phyloP scores from a whole-genome alignment of 306 rosid species.

The Mimosa pudica region DNA sequence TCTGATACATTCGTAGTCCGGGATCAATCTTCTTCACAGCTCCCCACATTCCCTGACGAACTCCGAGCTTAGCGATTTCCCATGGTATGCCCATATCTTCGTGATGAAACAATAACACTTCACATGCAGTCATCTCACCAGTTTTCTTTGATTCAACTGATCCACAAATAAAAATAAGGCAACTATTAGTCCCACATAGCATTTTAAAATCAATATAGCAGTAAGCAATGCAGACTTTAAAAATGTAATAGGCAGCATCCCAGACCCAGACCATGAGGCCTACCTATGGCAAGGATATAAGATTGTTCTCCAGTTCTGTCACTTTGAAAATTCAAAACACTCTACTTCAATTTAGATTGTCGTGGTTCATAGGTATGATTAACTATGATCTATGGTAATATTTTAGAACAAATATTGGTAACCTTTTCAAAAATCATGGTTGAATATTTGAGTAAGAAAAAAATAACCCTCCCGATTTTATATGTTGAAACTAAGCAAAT shows the following conservation, averaged over 20 bases:
- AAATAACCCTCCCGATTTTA: too few species aligned
- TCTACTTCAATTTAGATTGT: background rate
- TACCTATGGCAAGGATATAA: background rate
- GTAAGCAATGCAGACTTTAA: constrained; percentile 1
- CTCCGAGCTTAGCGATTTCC: constrained; percentile 96
- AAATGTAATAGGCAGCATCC: background rate
- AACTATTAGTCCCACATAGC: constrained; percentile 27
- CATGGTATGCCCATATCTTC: constrained; percentile 99
- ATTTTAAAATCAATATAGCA: constrained; percentile 25
- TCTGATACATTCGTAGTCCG: constrained; percentile 67
- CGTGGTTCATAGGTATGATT: background rate
- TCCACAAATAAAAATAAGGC: constrained; percentile 34
- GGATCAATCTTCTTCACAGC: constrained; percentile 91
- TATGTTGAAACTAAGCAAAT: too few species aligned
- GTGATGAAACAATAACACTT: constrained; percentile 78
- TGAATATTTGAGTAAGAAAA: background rate
- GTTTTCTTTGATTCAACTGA: constrained; percentile 81
- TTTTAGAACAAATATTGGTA: background rate
- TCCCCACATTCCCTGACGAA: constrained; percentile 99
- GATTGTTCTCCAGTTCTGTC: background rate
- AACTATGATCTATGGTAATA: background rate
- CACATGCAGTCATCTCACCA: constrained; percentile 76
- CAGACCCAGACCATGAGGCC: background rate
- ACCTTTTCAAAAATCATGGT: constrained; percentile 7
- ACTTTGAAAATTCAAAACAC: background rate